These are phyloP conservation scores for Aspergillus piperis DNA, from an alignment of 2,329 filamentous ascomycete species.

Conservation along the genomic window DNA sequence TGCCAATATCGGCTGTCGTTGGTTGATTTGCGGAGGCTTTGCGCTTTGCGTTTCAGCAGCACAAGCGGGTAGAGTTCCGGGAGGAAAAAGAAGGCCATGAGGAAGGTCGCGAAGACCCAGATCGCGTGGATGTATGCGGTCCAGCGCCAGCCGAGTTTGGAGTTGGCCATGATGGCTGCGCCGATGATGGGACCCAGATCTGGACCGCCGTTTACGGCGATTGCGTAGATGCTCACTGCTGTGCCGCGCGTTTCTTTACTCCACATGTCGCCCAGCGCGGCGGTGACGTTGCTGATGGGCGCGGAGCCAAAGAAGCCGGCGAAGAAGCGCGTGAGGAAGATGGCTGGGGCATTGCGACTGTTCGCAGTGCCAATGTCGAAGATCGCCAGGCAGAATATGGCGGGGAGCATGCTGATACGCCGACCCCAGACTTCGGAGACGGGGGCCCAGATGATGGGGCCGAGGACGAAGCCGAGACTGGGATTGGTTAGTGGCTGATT, in stretches of 20 bases:
- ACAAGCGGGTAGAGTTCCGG: constrained; percentile 46
- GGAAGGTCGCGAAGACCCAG: constrained; percentile 33
- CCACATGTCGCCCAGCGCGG: constrained; percentile 49
- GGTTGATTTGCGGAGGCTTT: constrained; percentile 41
- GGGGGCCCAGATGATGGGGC: constrained; percentile 45
- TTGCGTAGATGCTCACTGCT: constrained; percentile 42
- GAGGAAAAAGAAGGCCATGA: constrained; percentile 30
- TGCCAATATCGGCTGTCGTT: constrained; percentile 46
- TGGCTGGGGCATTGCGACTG: constrained; percentile 36
- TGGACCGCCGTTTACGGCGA: constrained; percentile 45
- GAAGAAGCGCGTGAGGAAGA: constrained; percentile 49
- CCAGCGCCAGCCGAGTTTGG: constrained; percentile 29
- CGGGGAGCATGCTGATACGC: constrained; percentile 46
- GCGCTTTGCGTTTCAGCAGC: constrained; percentile 43
- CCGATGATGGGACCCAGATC: constrained; percentile 48
- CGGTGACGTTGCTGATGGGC: constrained; percentile 47
- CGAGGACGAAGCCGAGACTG: constrained; percentile 40
- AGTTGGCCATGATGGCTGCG: constrained; percentile 36
- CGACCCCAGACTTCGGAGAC: constrained; percentile 50
- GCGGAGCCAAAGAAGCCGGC: constrained; percentile 48
- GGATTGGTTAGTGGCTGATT: background rate
- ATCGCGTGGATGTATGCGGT: constrained; percentile 48
- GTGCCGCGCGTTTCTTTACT: constrained; percentile 39
- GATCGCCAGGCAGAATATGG: constrained; percentile 45
- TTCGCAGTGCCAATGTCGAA: constrained; percentile 52